A percentile compares a stretch with the other conserved stretches of the same genome.
Conservation (phyloP, 148 eudicot genomes). For the Amaranthus hypochondriacus region DNA sequence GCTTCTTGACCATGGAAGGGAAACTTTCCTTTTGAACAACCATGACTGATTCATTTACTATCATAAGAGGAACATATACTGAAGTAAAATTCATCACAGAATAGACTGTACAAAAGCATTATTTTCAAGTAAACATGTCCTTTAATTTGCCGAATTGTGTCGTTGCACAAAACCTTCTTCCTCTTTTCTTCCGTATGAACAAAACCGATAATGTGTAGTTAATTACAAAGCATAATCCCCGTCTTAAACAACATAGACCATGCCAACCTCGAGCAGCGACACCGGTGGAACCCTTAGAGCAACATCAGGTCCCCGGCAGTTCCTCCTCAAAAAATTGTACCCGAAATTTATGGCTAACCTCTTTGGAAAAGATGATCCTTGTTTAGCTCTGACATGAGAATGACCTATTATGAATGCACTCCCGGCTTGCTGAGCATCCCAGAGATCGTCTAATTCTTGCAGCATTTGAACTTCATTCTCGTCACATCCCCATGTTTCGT, state of each 20-base stretch:
- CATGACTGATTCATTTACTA: not conserved
- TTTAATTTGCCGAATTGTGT: not conserved
- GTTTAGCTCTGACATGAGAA: conserved; percentile 77
- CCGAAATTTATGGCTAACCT: conserved; percentile 71
- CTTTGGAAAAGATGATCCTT: conserved; percentile 70
- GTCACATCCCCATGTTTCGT: conserved; percentile 34
- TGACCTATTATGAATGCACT: conserved; percentile 85
- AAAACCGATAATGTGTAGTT: conserved; percentile 8
- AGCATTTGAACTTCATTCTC: conserved; percentile 34
- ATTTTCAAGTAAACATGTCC: not conserved
- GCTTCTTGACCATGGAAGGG: too few species aligned
- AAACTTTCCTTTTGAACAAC: not conserved
- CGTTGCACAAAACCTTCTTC: conserved; percentile 1
- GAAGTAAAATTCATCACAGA: not conserved
- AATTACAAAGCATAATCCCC: conserved; percentile 10
- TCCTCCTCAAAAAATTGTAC: conserved; percentile 73
- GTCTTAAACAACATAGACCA: conserved; percentile 77
- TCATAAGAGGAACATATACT: not conserved
- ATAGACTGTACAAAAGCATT: not conserved
- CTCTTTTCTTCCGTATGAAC: conserved; percentile 8
- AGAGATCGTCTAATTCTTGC: conserved; percentile 64
- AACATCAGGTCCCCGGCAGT: conserved; percentile 82
- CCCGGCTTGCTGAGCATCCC: conserved; percentile 66
- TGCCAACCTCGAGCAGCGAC: conserved; percentile 84
- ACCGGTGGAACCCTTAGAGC: conserved; percentile 77